Evolutionary conservation across 2,329 filamentous ascomycete genomes (phyloP).

Genomic region (Metarhizium sp.): DNA sequence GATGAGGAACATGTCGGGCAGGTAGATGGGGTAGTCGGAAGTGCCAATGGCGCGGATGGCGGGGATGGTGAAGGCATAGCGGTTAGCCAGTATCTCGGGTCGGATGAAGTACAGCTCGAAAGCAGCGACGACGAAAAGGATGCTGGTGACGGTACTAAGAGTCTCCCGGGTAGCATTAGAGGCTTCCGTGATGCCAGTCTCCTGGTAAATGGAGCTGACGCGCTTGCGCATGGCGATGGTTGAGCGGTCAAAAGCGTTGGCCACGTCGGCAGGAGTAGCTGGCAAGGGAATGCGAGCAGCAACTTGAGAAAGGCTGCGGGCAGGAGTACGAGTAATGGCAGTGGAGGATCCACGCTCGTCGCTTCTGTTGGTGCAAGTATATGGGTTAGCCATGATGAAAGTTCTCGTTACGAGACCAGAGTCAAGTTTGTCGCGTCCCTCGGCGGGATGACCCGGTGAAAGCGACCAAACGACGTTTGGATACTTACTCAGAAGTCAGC

Average conservation of each 20-base stretch:
- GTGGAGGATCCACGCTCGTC: conserved; percentile 29
- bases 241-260: conserved; percentile 64
- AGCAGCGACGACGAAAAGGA: conserved; percentile 58
- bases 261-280: conserved; percentile 70
- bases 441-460: too few species aligned
- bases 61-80: conserved; percentile 65
- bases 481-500: conserved; percentile 33
- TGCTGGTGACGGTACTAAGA: conserved; percentile 61
- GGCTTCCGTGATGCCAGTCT: conserved; percentile 56
- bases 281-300: conserved; percentile 60
- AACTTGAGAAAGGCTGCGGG: conserved; percentile 43
- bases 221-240: conserved; percentile 57
- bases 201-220: conserved; percentile 53
- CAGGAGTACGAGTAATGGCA: conserved; percentile 39
- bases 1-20: conserved; percentile 75
- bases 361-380: conserved; percentile 11
- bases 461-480: too few species aligned
- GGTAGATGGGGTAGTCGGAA: conserved; percentile 49
- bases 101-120: conserved; percentile 66
- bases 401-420: too few species aligned
- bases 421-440: neutral
- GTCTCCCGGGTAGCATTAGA: conserved; percentile 58
- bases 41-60: conserved; percentile 46
- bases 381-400: neutral
- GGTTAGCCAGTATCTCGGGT: conserved; percentile 59